Percentiles rank a stretch among this genome's conserved stretches.
Evolutionary conservation across 1,284 basidiomycete species (phyloP).

Genomic region (Ceratobasidium sp.): DNA sequence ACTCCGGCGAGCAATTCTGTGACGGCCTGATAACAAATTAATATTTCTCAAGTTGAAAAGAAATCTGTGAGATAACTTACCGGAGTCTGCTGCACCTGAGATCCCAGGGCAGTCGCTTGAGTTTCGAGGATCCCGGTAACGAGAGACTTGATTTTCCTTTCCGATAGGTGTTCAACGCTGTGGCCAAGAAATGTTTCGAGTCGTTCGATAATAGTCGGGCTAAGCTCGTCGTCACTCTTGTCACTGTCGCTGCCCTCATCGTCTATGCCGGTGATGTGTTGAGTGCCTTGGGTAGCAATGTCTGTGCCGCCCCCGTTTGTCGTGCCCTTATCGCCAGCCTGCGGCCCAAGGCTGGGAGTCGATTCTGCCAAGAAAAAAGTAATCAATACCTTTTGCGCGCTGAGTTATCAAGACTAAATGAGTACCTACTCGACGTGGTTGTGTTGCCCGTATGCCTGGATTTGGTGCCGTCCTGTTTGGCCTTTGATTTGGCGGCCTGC

Average conservation of each 20-base stretch:
- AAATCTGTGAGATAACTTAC: neutral
- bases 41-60: neutral
- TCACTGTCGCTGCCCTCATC: neutral
- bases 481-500: neutral
- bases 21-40: neutral
- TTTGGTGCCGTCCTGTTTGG: neutral
- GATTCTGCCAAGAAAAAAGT: neutral
- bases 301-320: neutral
- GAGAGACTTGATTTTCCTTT: neutral
- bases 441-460: slow-evolving; percentile 14
- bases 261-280: neutral
- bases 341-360: neutral
- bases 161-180: neutral
- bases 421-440: slow-evolving; percentile 21
- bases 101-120: slow-evolving; percentile 12
- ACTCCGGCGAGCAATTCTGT: slow-evolving; percentile 8
- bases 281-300: neutral
- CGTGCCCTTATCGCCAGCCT: neutral
- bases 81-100: slow-evolving; percentile 22
- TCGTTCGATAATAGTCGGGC: neutral
- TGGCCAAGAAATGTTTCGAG: slow-evolving; percentile 7
- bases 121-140: neutral
- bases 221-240: neutral
- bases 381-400: neutral
- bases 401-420: too few species aligned